Conservation (phyloP, 2,329 filamentous ascomycete genomes). For the Chrysoporthe cubensis region DNA sequence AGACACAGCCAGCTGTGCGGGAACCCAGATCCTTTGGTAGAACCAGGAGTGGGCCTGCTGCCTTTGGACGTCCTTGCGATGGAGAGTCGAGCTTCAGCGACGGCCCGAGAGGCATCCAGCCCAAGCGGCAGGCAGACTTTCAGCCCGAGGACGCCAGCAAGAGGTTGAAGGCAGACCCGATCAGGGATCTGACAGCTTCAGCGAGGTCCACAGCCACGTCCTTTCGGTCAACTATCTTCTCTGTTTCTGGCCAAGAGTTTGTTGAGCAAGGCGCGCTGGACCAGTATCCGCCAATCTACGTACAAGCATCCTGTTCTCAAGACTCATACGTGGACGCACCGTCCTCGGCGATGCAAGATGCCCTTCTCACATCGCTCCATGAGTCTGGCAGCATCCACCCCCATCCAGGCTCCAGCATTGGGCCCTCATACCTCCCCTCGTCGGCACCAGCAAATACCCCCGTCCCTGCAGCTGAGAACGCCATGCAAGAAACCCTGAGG, state of each 20-base stretch:
- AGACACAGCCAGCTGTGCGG: background rate
- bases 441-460: background rate
- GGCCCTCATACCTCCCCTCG: background rate
- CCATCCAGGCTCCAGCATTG: background rate
- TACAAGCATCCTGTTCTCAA: background rate
- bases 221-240: conserved; percentile 39
- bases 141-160: conserved; percentile 12
- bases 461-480: background rate
- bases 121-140: background rate
- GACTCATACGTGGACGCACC: background rate
- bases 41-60: conserved; percentile 26
- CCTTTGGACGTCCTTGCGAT: background rate
- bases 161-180: conserved; percentile 13
- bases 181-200: background rate
- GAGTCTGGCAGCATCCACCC: background rate
- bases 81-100: background rate
- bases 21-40: conserved; percentile 7
- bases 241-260: conserved; percentile 36
- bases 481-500: background rate
- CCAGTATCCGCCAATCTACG: background rate
- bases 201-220: conserved; percentile 40
- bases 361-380: conserved; percentile 8
- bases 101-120: background rate
- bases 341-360: background rate
- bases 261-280: conserved; percentile 35